A percentile compares a stretch with the other conserved stretches of the same genome.
phyloP scores from a whole-genome alignment of 2,329 filamentous ascomycete species.

The Fusarium sacchari region DNA sequence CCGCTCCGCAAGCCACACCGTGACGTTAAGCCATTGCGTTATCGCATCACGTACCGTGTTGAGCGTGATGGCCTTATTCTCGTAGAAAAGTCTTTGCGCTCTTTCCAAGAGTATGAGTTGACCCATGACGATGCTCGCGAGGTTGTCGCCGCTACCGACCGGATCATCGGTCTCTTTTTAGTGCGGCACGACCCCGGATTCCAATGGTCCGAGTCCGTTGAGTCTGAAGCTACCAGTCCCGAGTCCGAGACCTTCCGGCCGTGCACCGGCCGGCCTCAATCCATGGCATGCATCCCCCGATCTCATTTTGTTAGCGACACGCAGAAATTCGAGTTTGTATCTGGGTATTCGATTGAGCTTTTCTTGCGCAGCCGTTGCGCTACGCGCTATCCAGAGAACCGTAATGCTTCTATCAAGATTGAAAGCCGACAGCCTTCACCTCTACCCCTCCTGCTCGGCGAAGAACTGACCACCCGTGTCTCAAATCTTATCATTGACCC shows the following conservation, averaged over 20 bases:
- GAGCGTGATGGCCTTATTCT: slow-evolving; percentile 53
- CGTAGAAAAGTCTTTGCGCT: slow-evolving; percentile 58
- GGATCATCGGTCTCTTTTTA: slow-evolving; percentile 62
- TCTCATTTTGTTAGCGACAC: slow-evolving; percentile 56
- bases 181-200: slow-evolving; percentile 61
- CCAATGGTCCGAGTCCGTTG: slow-evolving; percentile 56
- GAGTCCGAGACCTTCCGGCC: slow-evolving; percentile 54
- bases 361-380: slow-evolving; percentile 56
- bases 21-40: slow-evolving; percentile 57
- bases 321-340: slow-evolving; percentile 46
- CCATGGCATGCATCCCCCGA: slow-evolving; percentile 55
- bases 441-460: slow-evolving; percentile 57
- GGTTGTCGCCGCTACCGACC: slow-evolving; percentile 59
- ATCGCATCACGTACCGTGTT: slow-evolving; percentile 60
- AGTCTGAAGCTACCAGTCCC: slow-evolving; percentile 51
- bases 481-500: slow-evolving; percentile 54
- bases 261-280: slow-evolving; percentile 54
- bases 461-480: slow-evolving; percentile 59
- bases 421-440: slow-evolving; percentile 60
- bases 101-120: slow-evolving; percentile 60
- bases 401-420: slow-evolving; percentile 52
- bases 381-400: slow-evolving; percentile 50
- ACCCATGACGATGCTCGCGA: slow-evolving; percentile 57
- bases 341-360: slow-evolving; percentile 62
- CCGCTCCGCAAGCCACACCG: slow-evolving; percentile 47